Percentiles rank a stretch among this genome's conserved stretches.
These are phyloP conservation scores for Colletotrichum phormii DNA, from an alignment of 2,329 filamentous ascomycete species.

Conservation along the genomic window DNA sequence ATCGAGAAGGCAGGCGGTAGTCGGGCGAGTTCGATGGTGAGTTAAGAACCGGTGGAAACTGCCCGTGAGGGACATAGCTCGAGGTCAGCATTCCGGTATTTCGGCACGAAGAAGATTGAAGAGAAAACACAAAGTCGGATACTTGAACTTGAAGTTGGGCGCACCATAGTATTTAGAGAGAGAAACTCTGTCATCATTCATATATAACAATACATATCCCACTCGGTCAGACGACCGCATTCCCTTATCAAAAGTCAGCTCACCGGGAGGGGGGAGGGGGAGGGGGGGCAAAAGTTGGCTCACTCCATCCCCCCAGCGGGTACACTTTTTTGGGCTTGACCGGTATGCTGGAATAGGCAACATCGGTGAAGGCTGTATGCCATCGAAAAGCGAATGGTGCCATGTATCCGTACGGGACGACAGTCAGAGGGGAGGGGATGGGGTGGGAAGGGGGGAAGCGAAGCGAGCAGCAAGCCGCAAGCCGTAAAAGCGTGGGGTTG, in stretches of 20 bases:
- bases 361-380: not conserved
- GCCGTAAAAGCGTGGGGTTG: not conserved
- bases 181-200: not conserved
- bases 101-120: not conserved
- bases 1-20: not conserved
- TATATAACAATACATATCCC: not conserved
- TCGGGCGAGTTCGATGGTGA: not conserved
- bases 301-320: not conserved
- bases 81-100: not conserved
- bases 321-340: not conserved
- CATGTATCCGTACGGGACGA: not conserved
- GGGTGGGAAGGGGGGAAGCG: too few species aligned
- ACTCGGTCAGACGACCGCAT: not conserved
- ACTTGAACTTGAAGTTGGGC: not conserved
- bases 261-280: not conserved
- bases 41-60: not conserved
- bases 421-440: not conserved
- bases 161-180: not conserved
- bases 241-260: not conserved
- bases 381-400: not conserved
- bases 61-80: not conserved
- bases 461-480: too few species aligned
- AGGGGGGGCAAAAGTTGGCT: not conserved
- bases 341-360: not conserved
- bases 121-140: not conserved